These are phyloP conservation scores for Kluyveromyces lactis DNA, from an alignment of 805 yeast species.

Conservation along the genomic window DNA sequence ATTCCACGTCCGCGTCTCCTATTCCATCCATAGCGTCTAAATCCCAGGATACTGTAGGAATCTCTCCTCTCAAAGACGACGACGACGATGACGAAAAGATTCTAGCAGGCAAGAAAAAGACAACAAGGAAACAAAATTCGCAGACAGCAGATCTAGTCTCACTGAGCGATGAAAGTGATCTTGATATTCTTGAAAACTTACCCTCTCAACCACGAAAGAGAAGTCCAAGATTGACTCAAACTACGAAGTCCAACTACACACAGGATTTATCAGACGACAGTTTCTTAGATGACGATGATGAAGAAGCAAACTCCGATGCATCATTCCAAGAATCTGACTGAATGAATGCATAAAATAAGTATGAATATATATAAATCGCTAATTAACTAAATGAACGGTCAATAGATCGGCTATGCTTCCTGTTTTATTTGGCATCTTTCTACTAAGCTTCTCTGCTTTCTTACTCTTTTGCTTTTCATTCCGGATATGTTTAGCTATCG, in stretches of 20 bases:
- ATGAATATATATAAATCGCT: no score
- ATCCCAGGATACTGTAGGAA: neutral
- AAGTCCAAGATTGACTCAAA: slow-evolving; percentile 14
- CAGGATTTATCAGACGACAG: slow-evolving; percentile 24
- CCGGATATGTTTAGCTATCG: no score
- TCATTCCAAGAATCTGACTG: slow-evolving; percentile 9
- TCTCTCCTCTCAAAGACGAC: neutral
- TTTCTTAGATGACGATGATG: slow-evolving; percentile 21
- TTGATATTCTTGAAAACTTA: slow-evolving; percentile 2
- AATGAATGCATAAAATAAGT: no score
- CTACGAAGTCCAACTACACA: slow-evolving; percentile 13
- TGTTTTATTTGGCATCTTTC: no score
- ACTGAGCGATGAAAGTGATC: slow-evolving; percentile 20
- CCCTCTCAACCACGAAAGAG: slow-evolving; percentile 10
- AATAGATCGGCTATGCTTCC: no score
- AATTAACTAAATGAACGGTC: no score
- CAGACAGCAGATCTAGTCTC: slow-evolving; percentile 7
- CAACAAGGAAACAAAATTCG: neutral
- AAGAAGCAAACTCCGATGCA: slow-evolving; percentile 14
- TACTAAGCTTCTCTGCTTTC: no score
- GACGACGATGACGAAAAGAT: slow-evolving; percentile 2
- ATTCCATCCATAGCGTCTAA: neutral
- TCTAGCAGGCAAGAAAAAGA: neutral
- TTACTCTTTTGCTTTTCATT: neutral
- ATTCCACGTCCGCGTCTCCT: neutral